These are phyloP conservation scores for Brassica carinata DNA, from an alignment of 345 rosid genomes.

Conservation along the genomic window DNA sequence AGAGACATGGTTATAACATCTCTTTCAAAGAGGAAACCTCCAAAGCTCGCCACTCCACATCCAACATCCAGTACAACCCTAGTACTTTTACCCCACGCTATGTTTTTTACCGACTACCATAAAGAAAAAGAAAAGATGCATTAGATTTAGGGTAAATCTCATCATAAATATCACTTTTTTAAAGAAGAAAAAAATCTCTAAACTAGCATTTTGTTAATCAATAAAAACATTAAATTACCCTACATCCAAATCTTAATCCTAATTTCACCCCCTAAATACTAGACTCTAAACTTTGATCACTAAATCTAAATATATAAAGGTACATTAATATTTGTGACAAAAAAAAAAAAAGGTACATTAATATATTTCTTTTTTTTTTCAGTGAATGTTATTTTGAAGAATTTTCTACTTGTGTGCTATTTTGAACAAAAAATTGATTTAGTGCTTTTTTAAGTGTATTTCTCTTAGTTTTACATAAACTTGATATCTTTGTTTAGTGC, in stretches of 20 bases:
- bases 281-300: too few species aligned
- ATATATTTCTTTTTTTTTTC: background rate
- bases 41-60: slow-evolving; percentile 96
- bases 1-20: slow-evolving; percentile 93
- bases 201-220: background rate
- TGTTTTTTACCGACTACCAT: slow-evolving; percentile 63
- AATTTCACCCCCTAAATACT: too few species aligned
- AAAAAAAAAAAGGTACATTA: too few species aligned
- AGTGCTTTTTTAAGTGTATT: background rate
- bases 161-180: background rate
- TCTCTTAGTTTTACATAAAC: background rate
- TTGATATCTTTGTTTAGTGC: background rate
- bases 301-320: too few species aligned
- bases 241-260: background rate
- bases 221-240: background rate
- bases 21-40: slow-evolving; percentile 81
- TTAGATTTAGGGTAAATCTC: background rate
- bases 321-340: too few species aligned
- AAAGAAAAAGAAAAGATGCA: background rate
- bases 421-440: background rate
- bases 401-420: background rate
- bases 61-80: slow-evolving; percentile 85
- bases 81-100: slow-evolving; percentile 84
- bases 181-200: background rate
- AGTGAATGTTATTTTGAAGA: background rate